Evolutionary conservation across 2,329 filamentous ascomycete species (phyloP).

Genomic region (Lojkania enalia): DNA sequence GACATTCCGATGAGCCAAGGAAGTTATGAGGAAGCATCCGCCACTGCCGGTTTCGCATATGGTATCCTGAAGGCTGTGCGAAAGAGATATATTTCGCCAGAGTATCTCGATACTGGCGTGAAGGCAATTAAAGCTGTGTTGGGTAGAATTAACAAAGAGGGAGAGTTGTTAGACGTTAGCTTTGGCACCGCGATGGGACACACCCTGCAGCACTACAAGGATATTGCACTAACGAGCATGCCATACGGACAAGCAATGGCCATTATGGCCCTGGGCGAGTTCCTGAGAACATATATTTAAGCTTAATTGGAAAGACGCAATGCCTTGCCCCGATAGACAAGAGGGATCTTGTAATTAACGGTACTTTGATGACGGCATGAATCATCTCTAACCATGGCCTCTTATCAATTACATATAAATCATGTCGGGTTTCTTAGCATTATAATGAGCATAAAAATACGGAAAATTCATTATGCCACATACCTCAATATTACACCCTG

Average conservation of each 20-base stretch:
- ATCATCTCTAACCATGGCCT: too few relatives aligned
- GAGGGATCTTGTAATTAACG: neutral
- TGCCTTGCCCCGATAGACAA: neutral
- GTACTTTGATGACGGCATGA: neutral
- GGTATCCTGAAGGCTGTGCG: constrained; percentile 75
- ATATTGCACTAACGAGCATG: constrained; percentile 78
- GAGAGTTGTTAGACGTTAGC: constrained; percentile 73
- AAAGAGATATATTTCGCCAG: constrained; percentile 67
- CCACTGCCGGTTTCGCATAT: constrained; percentile 79
- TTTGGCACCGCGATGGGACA: constrained; percentile 81
- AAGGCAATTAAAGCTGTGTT: constrained; percentile 70
- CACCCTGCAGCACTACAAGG: constrained; percentile 73
- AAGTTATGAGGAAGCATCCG: constrained; percentile 75
- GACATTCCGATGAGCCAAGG: constrained; percentile 67
- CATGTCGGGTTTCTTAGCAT: too few relatives aligned
- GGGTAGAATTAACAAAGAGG: constrained; percentile 65
- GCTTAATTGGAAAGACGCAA: too few relatives aligned
- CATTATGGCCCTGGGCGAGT: constrained; percentile 79
- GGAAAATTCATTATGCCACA: neutral
- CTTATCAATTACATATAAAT: too few relatives aligned
- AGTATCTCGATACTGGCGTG: constrained; percentile 64
- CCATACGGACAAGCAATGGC: constrained; percentile 85
- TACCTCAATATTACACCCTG: neutral
- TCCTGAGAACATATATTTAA: constrained; percentile 62
- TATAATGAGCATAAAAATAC: too few relatives aligned